These are phyloP conservation scores for Chlamydomonas schloesseri DNA, from an alignment of 139 green algal genomes.

Conservation along the genomic window DNA sequence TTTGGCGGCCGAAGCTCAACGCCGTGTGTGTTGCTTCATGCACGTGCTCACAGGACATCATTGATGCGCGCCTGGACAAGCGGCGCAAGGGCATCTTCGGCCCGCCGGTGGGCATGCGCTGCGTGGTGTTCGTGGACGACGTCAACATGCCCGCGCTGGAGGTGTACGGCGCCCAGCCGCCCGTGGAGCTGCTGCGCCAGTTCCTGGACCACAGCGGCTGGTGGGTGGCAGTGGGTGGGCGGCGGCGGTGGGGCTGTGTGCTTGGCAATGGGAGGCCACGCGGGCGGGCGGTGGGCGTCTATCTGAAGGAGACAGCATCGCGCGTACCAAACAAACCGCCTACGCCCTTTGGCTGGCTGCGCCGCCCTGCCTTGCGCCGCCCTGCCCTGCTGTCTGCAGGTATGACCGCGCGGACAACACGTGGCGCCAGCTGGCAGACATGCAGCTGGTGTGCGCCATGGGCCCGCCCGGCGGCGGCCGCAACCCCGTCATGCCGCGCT, in stretches of 20 bases:
- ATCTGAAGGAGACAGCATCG: no score
- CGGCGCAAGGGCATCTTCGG: slow-evolving; percentile 77
- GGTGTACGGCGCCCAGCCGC: slow-evolving; percentile 82
- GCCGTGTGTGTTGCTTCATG: no score
- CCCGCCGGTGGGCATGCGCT: slow-evolving; percentile 68
- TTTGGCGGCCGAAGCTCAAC: no score
- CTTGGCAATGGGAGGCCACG: no score
- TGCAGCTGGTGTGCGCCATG: slow-evolving; percentile 82
- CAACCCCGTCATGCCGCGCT: slow-evolving; percentile 76
- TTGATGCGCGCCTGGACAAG: slow-evolving; percentile 81
- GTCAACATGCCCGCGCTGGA: slow-evolving; percentile 82
- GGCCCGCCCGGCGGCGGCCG: slow-evolving; percentile 78
- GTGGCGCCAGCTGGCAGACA: slow-evolving; percentile 77
- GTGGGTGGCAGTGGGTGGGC: neutral
- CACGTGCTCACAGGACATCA: slow-evolving; percentile 83
- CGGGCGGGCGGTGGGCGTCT: no score
- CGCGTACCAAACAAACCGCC: no score
- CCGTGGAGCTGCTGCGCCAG: slow-evolving; percentile 86
- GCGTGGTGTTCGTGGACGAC: slow-evolving; percentile 80
- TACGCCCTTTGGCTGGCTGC: no score
- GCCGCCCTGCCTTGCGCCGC: no score
- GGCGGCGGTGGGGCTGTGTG: no score
- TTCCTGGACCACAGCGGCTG: slow-evolving; percentile 81
- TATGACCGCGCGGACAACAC: slow-evolving; percentile 84
- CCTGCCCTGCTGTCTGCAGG: slow-evolving; percentile 20